These are phyloP conservation scores for Chrysanthemum lavandulifolium DNA, from an alignment of 129 eudicot genomes.

Conservation along the genomic window DNA sequence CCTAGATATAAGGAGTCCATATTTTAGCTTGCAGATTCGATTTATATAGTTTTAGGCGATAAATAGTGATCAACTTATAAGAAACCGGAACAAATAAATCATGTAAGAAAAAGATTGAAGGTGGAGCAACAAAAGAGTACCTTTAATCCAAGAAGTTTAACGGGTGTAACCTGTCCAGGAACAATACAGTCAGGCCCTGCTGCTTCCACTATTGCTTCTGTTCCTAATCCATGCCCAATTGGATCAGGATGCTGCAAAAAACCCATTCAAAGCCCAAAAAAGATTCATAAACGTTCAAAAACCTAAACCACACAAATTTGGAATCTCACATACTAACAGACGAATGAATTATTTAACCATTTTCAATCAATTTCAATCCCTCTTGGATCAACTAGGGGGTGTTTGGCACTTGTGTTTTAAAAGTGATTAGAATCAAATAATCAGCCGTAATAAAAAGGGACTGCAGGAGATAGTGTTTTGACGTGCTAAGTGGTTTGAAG, in stretches of 20 bases:
- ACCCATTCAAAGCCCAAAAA: conserved; percentile 22
- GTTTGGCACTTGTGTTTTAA: too few species aligned
- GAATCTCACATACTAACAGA: background rate
- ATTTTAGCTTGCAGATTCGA: background rate
- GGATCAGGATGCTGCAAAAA: conserved; percentile 80
- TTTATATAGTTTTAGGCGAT: background rate
- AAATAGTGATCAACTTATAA: background rate
- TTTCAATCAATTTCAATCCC: too few species aligned
- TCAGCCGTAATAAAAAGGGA: too few species aligned
- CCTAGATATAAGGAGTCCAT: background rate
- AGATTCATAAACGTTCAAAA: background rate
- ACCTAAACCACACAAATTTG: conserved; percentile 12
- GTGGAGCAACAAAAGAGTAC: conserved; percentile 24
- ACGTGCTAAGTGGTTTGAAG: too few species aligned
- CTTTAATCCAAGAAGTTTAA: conserved; percentile 85
- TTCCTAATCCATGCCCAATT: conserved; percentile 79
- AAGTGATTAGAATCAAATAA: too few species aligned
- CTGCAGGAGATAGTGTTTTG: too few species aligned
- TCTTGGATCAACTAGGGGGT: too few species aligned
- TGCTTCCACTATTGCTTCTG: conserved; percentile 85
- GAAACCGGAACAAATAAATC: background rate
- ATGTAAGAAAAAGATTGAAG: background rate
- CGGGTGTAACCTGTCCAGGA: conserved; percentile 76
- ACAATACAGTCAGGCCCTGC: conserved; percentile 99
- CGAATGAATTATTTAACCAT: too few species aligned